A percentile compares a stretch with the other conserved stretches of the same genome.
These are phyloP conservation scores for Aspergillus clavatus DNA, from an alignment of 2,329 filamentous ascomycete species.

Conservation along the genomic window DNA sequence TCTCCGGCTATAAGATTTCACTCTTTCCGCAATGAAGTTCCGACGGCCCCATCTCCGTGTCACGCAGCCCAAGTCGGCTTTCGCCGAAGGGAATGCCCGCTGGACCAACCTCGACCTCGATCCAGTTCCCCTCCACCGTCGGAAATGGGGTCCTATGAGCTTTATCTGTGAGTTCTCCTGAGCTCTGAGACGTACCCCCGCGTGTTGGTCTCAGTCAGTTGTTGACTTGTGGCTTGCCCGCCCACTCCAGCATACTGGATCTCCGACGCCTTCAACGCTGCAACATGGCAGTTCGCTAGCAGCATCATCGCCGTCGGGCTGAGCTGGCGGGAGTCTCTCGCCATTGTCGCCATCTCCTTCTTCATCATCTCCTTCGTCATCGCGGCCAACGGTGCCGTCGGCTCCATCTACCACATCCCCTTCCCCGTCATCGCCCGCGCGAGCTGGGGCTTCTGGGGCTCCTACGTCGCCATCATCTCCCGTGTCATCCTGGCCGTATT, in stretches of 20 bases:
- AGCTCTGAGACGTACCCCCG: not conserved
- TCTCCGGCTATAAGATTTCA: too few relatives aligned
- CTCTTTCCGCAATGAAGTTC: slow-evolving; percentile 32
- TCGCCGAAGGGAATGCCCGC: slow-evolving; percentile 41
- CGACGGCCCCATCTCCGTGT: slow-evolving; percentile 41
- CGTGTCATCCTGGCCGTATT: slow-evolving; percentile 53
- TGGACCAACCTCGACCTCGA: slow-evolving; percentile 50
- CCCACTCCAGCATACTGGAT: slow-evolving; percentile 45
- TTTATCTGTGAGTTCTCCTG: slow-evolving; percentile 31
- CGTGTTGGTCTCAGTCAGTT: not conserved
- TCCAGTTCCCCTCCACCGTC: slow-evolving; percentile 40
- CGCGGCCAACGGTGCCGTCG: slow-evolving; percentile 55
- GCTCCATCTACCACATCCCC: slow-evolving; percentile 48
- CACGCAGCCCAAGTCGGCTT: slow-evolving; percentile 43
- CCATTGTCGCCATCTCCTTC: slow-evolving; percentile 49
- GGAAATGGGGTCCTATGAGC: slow-evolving; percentile 45
- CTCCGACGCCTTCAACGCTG: slow-evolving; percentile 48
- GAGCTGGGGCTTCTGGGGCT: slow-evolving; percentile 55
- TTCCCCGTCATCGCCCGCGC: slow-evolving; percentile 55
- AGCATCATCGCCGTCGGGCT: slow-evolving; percentile 50
- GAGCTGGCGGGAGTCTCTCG: slow-evolving; percentile 48
- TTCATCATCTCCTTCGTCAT: slow-evolving; percentile 57
- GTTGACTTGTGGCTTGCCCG: not conserved
- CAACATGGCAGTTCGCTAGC: slow-evolving; percentile 53
- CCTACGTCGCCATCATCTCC: slow-evolving; percentile 51